Conservation (phyloP, 148 eudicot species). For the Diospyros lotus region DNA sequence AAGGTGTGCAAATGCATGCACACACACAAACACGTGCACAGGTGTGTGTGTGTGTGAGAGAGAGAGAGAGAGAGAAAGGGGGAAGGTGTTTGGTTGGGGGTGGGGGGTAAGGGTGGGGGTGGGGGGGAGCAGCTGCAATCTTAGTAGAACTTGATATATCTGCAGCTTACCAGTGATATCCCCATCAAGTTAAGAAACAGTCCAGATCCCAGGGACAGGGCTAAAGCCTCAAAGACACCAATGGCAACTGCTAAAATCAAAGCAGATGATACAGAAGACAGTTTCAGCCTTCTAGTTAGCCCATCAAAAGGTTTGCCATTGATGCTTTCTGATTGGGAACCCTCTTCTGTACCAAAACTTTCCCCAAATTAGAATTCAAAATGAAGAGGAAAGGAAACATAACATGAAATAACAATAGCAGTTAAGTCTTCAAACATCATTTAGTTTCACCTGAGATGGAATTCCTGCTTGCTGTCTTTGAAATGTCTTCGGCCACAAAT, state of each 20-base stretch:
- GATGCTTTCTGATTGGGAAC: slow-evolving; percentile 16
- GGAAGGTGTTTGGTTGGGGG: no score
- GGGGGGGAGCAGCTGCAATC: not conserved
- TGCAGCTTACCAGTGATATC: slow-evolving; percentile 49
- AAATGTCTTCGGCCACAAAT: slow-evolving; percentile 93
- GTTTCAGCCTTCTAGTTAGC: slow-evolving; percentile 47
- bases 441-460: slow-evolving; percentile 37
- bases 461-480: slow-evolving; percentile 35
- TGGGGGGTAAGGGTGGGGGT: not conserved
- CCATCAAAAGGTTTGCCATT: slow-evolving; percentile 34
- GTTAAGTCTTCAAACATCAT: not conserved
- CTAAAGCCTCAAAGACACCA: slow-evolving; percentile 79
- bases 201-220: slow-evolving; percentile 78
- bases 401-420: slow-evolving; percentile 2
- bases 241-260: slow-evolving; percentile 70
- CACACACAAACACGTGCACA: no score
- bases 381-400: slow-evolving; percentile 5
- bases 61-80: no score
- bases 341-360: slow-evolving; percentile 19
- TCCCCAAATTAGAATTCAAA: slow-evolving; percentile 8
- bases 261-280: slow-evolving; percentile 93
- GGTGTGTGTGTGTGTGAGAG: no score
- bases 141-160: not conserved
- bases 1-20: not conserved
- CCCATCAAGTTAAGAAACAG: slow-evolving; percentile 83